These are phyloP conservation scores for Neonectria ditissima DNA, from an alignment of 2,329 filamentous ascomycete genomes.

Conservation along the genomic window DNA sequence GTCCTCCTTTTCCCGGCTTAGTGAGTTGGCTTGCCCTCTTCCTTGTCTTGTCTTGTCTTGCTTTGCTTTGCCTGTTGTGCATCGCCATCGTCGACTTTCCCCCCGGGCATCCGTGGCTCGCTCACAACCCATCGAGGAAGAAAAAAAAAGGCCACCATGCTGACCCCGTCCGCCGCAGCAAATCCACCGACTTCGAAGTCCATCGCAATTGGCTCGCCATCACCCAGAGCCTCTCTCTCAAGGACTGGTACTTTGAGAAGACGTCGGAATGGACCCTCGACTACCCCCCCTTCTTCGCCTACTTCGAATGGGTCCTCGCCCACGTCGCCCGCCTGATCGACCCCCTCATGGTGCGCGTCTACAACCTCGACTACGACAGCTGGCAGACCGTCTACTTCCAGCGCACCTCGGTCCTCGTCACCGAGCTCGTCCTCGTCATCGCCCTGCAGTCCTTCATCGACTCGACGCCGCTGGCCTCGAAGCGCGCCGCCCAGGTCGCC, in stretches of 20 bases:
- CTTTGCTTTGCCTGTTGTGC: too few species aligned
- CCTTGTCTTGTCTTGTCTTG: slow-evolving; percentile 3
- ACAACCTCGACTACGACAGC: slow-evolving; percentile 86
- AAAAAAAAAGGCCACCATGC: neutral
- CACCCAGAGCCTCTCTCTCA: slow-evolving; percentile 86
- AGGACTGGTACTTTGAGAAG: slow-evolving; percentile 96
- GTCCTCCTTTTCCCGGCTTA: slow-evolving; percentile 93
- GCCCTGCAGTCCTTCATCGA: slow-evolving; percentile 86
- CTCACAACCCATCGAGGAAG: neutral
- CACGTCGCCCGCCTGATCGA: slow-evolving; percentile 83
- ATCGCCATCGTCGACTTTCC: neutral
- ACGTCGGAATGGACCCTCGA: slow-evolving; percentile 99
- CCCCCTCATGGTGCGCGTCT: slow-evolving; percentile 82
- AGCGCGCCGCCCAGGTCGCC: slow-evolving; percentile 83
- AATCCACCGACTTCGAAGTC: slow-evolving; percentile 99
- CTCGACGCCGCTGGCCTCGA: slow-evolving; percentile 73
- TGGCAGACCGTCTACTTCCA: slow-evolving; percentile 97
- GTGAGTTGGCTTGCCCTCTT: slow-evolving; percentile 65
- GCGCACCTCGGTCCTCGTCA: slow-evolving; percentile 84
- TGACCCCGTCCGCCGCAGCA: slow-evolving; percentile 66
- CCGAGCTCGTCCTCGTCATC: slow-evolving; percentile 86
- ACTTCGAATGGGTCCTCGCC: slow-evolving; percentile 93
- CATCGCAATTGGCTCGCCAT: slow-evolving; percentile 99
- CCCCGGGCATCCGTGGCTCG: neutral
- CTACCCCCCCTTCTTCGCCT: slow-evolving; percentile 98